Evolutionary conservation across 441 rosid genomes (phyloP).

Genomic region (Gossypium schwendimanii): DNA sequence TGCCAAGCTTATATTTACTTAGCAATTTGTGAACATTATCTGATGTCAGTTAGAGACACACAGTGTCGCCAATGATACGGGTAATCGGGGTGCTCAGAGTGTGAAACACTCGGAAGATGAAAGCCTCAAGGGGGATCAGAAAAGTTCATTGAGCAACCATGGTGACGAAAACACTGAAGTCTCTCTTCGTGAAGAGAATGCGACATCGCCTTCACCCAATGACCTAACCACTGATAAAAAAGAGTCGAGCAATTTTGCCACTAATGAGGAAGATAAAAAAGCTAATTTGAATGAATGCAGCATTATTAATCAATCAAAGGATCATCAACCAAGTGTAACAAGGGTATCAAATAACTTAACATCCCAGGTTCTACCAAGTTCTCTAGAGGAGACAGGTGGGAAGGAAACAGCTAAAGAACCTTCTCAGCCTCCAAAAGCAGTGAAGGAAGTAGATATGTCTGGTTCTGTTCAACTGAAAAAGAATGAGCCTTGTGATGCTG

Average conservation of each 20-base stretch:
- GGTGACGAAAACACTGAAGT: constrained; percentile 29
- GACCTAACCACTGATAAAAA: constrained; percentile 26
- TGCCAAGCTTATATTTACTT: constrained; percentile 11
- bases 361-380: constrained; percentile 24
- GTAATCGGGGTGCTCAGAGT: constrained; percentile 32
- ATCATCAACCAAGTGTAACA: constrained; percentile 18
- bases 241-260: constrained; percentile 18
- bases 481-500: constrained; percentile 31
- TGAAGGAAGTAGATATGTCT: constrained; percentile 31
- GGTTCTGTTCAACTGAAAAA: constrained; percentile 27
- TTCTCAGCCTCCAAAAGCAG: constrained; percentile 23
- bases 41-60: constrained; percentile 35
- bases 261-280: constrained; percentile 30
- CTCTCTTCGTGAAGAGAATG: constrained; percentile 38
- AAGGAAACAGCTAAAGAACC: constrained; percentile 30
- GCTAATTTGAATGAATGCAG: constrained; percentile 30
- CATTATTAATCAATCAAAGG: constrained; percentile 26
- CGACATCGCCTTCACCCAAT: constrained; percentile 25
- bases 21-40: constrained; percentile 22
- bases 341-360: constrained; percentile 25
- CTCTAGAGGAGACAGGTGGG: constrained; percentile 26
- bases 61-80: constrained; percentile 48
- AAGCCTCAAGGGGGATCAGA: constrained; percentile 23
- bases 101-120: constrained; percentile 32
- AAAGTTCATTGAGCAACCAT: constrained; percentile 18